Conservation (phyloP, 495 filamentous ascomycete species). For the Recurvomyces mirabilis region DNA sequence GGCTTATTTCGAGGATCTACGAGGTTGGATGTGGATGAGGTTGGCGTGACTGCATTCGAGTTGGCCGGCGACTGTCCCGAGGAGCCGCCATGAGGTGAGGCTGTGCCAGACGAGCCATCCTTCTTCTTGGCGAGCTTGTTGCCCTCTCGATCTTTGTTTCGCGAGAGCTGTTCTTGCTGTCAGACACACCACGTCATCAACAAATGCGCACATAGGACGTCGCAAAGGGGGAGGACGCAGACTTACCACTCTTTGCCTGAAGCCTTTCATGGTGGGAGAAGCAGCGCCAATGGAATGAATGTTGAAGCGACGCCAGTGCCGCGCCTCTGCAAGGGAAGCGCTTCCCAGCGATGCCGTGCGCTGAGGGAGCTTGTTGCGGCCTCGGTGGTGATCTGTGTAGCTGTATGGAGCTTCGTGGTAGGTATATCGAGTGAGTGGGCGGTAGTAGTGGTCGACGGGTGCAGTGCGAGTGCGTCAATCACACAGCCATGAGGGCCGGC, state of each 20-base stretch:
- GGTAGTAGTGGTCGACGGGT: no score
- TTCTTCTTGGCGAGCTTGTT: conserved; percentile 84
- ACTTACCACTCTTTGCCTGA: conserved; percentile 96
- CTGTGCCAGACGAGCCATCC: conserved; percentile 70
- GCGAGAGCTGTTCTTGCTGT: conserved; percentile 81
- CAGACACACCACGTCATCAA: conserved; percentile 27
- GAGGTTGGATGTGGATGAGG: conserved; percentile 74
- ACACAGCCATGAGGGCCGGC: background rate
- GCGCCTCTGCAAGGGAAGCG: conserved; percentile 15
- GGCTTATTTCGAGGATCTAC: conserved; percentile 78
- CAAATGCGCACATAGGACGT: conserved; percentile 17
- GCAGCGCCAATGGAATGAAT: conserved; percentile 1
- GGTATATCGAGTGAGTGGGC: no score
- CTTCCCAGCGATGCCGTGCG: conserved; percentile 5
- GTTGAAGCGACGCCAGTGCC: conserved; percentile 6
- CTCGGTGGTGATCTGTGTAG: background rate
- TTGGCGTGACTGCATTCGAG: conserved; percentile 46
- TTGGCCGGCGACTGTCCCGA: conserved; percentile 50
- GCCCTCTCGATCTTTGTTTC: conserved; percentile 63
- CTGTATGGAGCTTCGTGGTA: background rate
- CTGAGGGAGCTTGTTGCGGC: background rate
- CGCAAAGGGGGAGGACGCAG: conserved; percentile 21
- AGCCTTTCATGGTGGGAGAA: conserved; percentile 68
- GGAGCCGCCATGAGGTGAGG: conserved; percentile 54
- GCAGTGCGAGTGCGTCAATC: background rate